phyloP scores from a whole-genome alignment of 176 grass and related monocot species.

The Carex littledalei region DNA sequence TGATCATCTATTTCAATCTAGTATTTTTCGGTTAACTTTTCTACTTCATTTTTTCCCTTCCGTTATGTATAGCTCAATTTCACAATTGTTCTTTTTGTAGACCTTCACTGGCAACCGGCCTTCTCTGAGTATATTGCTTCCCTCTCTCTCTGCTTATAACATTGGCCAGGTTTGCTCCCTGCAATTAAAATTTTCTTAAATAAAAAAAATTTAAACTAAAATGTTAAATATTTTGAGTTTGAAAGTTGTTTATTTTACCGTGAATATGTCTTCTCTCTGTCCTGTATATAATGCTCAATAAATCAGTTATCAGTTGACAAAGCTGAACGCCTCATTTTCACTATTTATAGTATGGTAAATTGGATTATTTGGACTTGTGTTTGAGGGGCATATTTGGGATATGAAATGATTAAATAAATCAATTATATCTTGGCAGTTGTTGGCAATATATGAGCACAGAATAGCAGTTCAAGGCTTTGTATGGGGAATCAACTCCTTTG shows the following conservation, averaged over 20 bases:
- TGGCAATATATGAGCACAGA: slow-evolving; percentile 88
- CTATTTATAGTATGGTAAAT: not conserved
- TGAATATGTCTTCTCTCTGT: not conserved
- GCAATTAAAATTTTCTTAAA: not conserved
- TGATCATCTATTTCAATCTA: slow-evolving; percentile 4
- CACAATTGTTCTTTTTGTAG: slow-evolving; percentile 32
- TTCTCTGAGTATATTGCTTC: slow-evolving; percentile 78
- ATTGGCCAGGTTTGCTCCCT: slow-evolving; percentile 68
- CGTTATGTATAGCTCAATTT: slow-evolving; percentile 21
- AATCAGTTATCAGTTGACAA: not conserved
- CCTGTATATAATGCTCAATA: not conserved
- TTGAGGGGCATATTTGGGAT: not conserved
- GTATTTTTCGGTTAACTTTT: slow-evolving; percentile 2
- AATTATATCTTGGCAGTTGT: slow-evolving; percentile 45
- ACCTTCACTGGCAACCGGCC: slow-evolving; percentile 83
- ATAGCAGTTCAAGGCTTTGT: slow-evolving; percentile 90
- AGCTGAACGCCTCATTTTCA: not conserved
- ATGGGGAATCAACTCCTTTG: slow-evolving; percentile 98
- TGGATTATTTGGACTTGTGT: not conserved
- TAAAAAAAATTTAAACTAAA: not conserved
- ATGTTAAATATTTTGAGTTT: not conserved
- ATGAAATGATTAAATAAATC: not conserved
- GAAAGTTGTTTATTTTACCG: slow-evolving; percentile 2
- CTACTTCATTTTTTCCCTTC: not conserved
- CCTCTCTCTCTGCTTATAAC: slow-evolving; percentile 68